Evolutionary conservation across 2,329 filamentous ascomycete species (phyloP), one percentile per base, ranked within the genome.

Genomic region (Neophaeococcomyces mojaviensis): DNA sequence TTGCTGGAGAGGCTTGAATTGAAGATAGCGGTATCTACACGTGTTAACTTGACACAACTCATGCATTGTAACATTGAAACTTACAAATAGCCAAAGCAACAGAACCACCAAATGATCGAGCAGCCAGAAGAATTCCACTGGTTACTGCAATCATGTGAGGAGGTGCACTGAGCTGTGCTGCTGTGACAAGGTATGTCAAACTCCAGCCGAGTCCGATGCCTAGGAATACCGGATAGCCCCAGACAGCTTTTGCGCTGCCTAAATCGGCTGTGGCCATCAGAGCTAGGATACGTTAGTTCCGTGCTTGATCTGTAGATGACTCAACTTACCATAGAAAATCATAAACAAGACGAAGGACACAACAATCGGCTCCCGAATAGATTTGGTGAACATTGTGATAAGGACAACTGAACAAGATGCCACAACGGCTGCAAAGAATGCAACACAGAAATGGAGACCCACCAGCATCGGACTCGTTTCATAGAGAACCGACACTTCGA

Each of bases 1-100:
- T 50, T 39, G 22, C 10, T 43, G 1, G 44, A 33, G n/a, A 48
- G 36, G 26, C 44, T 44, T 9, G 50, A 53, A 32, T 49, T 46
- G 38, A 53, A 53, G 34, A 50, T 50, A 4, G 50, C 50, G 33
- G 24, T 41, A 35, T 50, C 50, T 52, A 20, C 22, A 31, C 4
- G 13, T 24, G 24, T 40, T 22, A 40, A 22, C 22, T 8, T 15
- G 18, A n/a, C 13, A n/a, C 13, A 8, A 15, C 18, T 6, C 20
- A 22, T 16, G 39, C 10, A 28, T 18, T 9, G 19, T 22, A 4
- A n/a, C 8, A 26, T 19, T 6, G 15, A 22, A 13, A 18, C 36
- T 39, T 32, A 44, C 43, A 46, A 20, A 52, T 41, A 7, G 50
- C 50, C 16, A 52, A 30, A 15, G 34, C 44, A 13, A 52, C 36